Evolutionary conservation across 148 eudicot species (phyloP).

Genomic region (Cornus suecica): DNA sequence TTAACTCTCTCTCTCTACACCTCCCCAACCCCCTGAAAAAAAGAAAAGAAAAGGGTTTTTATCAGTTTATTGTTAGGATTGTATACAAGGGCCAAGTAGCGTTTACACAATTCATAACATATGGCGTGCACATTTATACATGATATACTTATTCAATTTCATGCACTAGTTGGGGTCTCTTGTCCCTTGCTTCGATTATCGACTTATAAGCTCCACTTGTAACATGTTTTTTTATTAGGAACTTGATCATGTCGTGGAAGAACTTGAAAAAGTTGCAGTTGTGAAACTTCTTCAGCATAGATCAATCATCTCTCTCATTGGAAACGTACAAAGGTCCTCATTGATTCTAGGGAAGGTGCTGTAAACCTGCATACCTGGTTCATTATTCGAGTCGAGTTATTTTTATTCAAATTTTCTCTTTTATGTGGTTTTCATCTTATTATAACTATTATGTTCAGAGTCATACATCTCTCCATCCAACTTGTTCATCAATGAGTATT

Average conservation of each 20-base stretch:
- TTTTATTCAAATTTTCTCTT: background rate
- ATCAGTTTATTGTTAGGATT: no score
- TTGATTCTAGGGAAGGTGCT: constrained; percentile 78
- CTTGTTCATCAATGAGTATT: background rate
- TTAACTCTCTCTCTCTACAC: background rate
- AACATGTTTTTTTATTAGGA: constrained; percentile 43
- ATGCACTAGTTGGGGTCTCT: background rate
- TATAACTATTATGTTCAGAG: background rate
- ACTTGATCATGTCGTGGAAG: constrained; percentile 81
- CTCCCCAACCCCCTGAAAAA: no score
- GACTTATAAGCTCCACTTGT: background rate
- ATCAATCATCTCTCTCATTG: constrained; percentile 89
- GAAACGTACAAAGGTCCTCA: constrained; percentile 91
- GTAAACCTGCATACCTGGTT: background rate
- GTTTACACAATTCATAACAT: no score
- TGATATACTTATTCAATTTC: background rate
- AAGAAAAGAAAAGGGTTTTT: no score
- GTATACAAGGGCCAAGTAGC: no score
- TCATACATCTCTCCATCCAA: background rate
- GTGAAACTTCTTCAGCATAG: constrained; percentile 77
- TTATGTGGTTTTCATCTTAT: background rate
- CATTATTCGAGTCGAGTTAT: background rate
- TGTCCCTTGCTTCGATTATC: constrained; percentile 2
- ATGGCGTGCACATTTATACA: background rate
- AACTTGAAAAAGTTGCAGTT: constrained; percentile 87